Evolutionary conservation across 2,329 filamentous ascomycete genomes (phyloP), one percentile per base, ranked within the genome.

Genomic region (Dryadomyces quercivorus): DNA sequence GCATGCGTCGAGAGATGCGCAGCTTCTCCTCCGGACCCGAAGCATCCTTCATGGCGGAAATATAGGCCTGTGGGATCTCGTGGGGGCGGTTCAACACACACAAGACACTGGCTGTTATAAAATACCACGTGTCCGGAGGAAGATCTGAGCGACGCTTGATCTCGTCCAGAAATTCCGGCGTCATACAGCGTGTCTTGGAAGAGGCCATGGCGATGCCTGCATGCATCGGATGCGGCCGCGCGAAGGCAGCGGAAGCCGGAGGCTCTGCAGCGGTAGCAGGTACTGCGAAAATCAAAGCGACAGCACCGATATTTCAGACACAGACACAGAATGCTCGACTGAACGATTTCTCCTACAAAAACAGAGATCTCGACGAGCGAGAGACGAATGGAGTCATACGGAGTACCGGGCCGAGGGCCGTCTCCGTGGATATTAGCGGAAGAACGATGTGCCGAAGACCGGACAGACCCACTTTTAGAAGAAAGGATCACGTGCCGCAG

Each of bases 61-160:
- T 62, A 57, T 74, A 75, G 6, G 77, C 66, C 16, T 65, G 64
- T 8, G 67, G 65, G 18, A 78, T 72, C 55, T 77, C 72, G 53
- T 75, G 70, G 2, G 74, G 73, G 6, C 73, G 69, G 59, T 77
- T 78, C 18, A 78, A 64, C 13, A 72, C 64, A 5, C 70, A 70
- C 36, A 78, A 63, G 0, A 74, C 70, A 1, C 72, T 70, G 8
- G 71, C 70, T 9, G 72, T 66, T 36, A 78, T 65, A 51, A 74
- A 69, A 58, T 78, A 77, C 73, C 75, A 78, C 4, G 67, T 67
- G 26, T 76, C 64, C 7, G 59, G 63, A 9, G 74, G 75, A 3
- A 78, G 63, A 38, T 69, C 58, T 3, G 72, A 69, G 36, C 70
- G 65, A 38, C 62, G 65, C 34, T 70, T 65, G 21, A 77, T 65